These are phyloP conservation scores for Dactylis glomerata DNA, from an alignment of 176 grass and related monocot species.

Conservation along the genomic window DNA sequence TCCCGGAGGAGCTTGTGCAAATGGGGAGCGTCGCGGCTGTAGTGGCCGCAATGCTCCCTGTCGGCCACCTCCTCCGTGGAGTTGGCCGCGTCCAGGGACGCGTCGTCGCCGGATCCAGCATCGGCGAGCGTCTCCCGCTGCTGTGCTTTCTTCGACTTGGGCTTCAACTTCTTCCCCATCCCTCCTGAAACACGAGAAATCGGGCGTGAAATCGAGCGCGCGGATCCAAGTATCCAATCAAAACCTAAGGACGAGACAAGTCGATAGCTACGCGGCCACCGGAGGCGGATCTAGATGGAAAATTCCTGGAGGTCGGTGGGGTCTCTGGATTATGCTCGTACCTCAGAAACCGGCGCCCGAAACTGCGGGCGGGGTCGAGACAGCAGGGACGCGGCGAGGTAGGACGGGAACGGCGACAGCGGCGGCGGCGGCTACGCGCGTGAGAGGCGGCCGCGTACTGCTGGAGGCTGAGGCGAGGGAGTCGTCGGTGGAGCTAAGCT, in stretches of 20 bases:
- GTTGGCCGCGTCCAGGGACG: slow-evolving; percentile 20
- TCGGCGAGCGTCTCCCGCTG: slow-evolving; percentile 11
- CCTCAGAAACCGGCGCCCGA: neutral
- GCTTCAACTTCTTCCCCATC: slow-evolving; percentile 62
- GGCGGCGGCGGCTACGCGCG: neutral
- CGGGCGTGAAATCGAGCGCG: neutral
- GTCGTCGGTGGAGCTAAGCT: neutral
- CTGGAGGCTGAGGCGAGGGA: neutral
- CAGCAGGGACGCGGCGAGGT: neutral
- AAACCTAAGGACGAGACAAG: neutral
- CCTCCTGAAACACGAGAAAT: neutral
- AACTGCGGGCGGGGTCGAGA: neutral
- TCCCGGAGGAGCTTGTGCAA: slow-evolving; percentile 62
- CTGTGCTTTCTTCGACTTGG: slow-evolving; percentile 33
- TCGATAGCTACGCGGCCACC: neutral
- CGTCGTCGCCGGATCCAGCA: slow-evolving; percentile 43
- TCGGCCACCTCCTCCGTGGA: slow-evolving; percentile 29
- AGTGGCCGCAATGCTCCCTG: slow-evolving; percentile 66
- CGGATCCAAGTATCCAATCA: slow-evolving; percentile 25
- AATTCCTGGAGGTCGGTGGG: neutral
- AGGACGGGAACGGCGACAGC: neutral
- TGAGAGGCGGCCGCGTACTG: neutral
- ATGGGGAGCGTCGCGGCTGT: slow-evolving; percentile 23
- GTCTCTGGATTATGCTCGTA: neutral
- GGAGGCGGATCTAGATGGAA: neutral